Conservation (phyloP, 2,329 filamentous ascomycete genomes). For the Colletotrichum musicola region DNA sequence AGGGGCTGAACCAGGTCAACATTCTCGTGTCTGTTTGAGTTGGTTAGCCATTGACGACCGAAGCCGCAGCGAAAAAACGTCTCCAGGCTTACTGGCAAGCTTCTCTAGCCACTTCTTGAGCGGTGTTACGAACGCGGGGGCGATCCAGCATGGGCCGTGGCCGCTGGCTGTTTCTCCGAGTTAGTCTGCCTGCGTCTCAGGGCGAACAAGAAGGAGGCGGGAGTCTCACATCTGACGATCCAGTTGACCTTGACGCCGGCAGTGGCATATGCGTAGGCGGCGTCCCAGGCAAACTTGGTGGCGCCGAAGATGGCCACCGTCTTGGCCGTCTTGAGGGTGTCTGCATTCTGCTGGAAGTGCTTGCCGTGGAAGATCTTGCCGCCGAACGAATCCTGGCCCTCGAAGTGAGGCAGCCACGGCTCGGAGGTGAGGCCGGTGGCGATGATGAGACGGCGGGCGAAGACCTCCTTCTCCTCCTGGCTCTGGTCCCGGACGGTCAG, state of each 20-base stretch:
- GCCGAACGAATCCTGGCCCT: constrained; percentile 59
- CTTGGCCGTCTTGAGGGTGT: constrained; percentile 56
- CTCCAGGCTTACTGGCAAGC: constrained; percentile 62
- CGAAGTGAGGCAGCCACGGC: constrained; percentile 59
- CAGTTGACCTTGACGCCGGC: constrained; percentile 69
- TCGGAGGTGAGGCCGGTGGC: constrained; percentile 68
- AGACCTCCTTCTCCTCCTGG: constrained; percentile 44
- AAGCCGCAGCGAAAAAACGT: constrained; percentile 3
- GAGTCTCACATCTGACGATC: constrained; percentile 64
- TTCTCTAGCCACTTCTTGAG: constrained; percentile 76
- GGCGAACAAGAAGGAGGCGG: rapidly evolving
- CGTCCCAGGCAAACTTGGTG: constrained; percentile 75
- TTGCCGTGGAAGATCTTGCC: constrained; percentile 63
- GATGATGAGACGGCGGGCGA: constrained; percentile 62
- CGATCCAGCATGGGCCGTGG: constrained; percentile 70
- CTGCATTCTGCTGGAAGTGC: constrained; percentile 56
- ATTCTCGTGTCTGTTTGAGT: constrained; percentile 66
- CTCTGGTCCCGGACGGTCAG: constrained; percentile 46
- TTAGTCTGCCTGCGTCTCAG: background rate
- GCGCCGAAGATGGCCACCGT: constrained; percentile 70
- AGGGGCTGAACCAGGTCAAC: constrained; percentile 81
- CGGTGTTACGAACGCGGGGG: constrained; percentile 73
- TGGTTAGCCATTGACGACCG: background rate
- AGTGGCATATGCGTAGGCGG: constrained; percentile 70
- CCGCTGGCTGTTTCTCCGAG: constrained; percentile 52